phyloP scores from a whole-genome alignment of 192 early-diverging fungal species.

The Gamsiella multidivaricata region DNA sequence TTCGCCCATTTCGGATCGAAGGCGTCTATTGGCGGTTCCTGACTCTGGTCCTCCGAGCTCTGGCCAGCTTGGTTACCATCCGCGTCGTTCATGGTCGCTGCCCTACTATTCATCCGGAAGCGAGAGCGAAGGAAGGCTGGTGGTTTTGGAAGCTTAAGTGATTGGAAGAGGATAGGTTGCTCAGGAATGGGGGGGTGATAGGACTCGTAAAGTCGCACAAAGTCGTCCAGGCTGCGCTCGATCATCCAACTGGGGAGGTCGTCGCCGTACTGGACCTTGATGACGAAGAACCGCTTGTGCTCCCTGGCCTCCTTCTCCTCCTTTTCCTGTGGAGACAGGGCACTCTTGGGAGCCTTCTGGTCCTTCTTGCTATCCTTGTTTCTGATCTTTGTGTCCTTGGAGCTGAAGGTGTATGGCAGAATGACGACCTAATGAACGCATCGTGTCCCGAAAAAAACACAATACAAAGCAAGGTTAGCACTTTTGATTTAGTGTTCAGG shows the following conservation, averaged over 20 bases:
- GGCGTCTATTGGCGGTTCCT: not conserved
- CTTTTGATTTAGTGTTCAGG: too few relatives aligned
- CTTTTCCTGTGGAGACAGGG: slow-evolving; percentile 19
- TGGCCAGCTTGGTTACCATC: not conserved
- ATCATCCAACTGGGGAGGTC: slow-evolving; percentile 49
- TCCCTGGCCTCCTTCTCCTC: slow-evolving; percentile 52
- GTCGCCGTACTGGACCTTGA: slow-evolving; percentile 51
- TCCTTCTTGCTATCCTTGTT: slow-evolving; percentile 19
- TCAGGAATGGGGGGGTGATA: slow-evolving; percentile 49
- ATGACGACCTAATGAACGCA: slow-evolving; percentile 42
- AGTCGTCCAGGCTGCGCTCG: slow-evolving; percentile 47
- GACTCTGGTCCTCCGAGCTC: not conserved
- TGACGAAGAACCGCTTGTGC: slow-evolving; percentile 46
- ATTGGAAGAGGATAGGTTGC: slow-evolving; percentile 12
- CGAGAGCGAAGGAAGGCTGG: slow-evolving; percentile 41
- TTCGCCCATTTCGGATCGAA: slow-evolving; percentile 46
- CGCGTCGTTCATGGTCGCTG: not conserved
- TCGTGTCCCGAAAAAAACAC: not conserved
- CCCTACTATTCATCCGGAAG: slow-evolving; percentile 13
- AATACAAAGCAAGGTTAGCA: not conserved
- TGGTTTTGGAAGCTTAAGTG: slow-evolving; percentile 42
- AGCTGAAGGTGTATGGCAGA: slow-evolving; percentile 39
- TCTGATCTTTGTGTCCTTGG: slow-evolving; percentile 50
- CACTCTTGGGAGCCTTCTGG: not conserved
- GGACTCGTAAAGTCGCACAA: slow-evolving; percentile 43